Base-by-base conservation (phyloP, 2,329 filamentous ascomycete species). In the Paracoccidioides brasiliensis region DNA sequence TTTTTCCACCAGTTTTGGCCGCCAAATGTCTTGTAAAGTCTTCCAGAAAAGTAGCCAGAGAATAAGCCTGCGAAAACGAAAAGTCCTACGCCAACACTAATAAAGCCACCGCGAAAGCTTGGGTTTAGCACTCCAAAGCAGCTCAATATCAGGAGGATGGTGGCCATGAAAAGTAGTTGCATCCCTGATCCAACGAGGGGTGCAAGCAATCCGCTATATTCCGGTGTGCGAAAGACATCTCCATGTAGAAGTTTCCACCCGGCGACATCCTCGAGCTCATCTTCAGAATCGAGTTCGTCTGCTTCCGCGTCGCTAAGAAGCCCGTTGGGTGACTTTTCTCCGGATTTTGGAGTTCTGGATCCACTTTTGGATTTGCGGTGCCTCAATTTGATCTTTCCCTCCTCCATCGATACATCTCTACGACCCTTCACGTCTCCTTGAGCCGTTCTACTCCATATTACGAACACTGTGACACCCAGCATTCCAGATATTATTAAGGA, bases 211-310 rank as follows among this genome's bases (percentile, higher is more conserved):
- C 82, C 80, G 33, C 86, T 87, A 60, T 82, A 80, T 2, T 76
- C 70, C 0, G 89, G 89, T 32, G 83, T 76, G 49, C 89, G 80
- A 74, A 95, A 95, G 3, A 94, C 87, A 68, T 95, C 89, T n/a
- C 81, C 87, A 64, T 94, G 88, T 2, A 95, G 77, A 14, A 93
- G 75, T 69, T 95, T 95, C 89, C 89, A 95, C 52, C 89, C 88
- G 1, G 86, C 88, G 33, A 86, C 79, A 62, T 95, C 89, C 64
- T 95, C 89, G 5, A 88, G 69, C 61, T 90, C 86, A 1, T 88
- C 86, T 51, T 89, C 86, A 4, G 80, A 84, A 4, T 77, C 78
- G 7, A 78, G 55, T 44, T 83, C 83, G 1, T 75, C 58, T 69
- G 72, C 53, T 76, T 79, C 42, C 58, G 80, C 77, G 45, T 73